A percentile compares a stretch with the other conserved stretches of the same genome.
Evolutionary conservation across 352 stramenopile genomes (phyloP).

Genomic region (Pythium aristosporum): DNA sequence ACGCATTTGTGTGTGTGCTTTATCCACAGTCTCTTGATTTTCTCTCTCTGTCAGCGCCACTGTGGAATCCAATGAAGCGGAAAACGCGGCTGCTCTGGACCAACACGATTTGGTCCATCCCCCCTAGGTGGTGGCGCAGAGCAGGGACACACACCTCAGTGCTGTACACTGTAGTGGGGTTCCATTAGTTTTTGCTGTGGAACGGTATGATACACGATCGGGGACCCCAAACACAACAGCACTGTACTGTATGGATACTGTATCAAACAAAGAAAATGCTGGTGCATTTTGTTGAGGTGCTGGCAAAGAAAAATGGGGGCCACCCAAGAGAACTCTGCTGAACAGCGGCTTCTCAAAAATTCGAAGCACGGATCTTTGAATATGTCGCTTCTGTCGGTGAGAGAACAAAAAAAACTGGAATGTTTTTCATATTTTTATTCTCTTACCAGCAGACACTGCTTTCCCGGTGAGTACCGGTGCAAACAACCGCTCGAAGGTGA

Average conservation of each 20-base stretch:
- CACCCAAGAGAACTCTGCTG: neutral
- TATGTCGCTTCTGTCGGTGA: neutral
- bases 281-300: too few relatives aligned
- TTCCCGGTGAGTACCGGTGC: too few relatives aligned
- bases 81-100: conserved; percentile 13
- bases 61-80: conserved; percentile 15
- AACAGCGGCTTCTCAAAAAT: too few relatives aligned
- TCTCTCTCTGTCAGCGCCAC: conserved; percentile 5
- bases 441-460: too few relatives aligned
- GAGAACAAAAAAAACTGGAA: neutral
- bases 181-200: too few relatives aligned
- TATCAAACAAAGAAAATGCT: neutral
- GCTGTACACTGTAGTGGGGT: too few relatives aligned
- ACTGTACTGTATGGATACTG: neutral
- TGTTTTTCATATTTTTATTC: too few relatives aligned
- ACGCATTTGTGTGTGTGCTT: neutral
- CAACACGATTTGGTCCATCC: conserved; percentile 13
- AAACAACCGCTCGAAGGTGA: conserved; percentile 1
- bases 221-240: neutral
- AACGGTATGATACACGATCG: too few relatives aligned
- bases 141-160: neutral
- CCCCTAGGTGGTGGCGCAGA: neutral
- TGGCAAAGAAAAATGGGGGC: neutral
- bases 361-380: too few relatives aligned
- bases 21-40: neutral